A percentile compares a stretch with the other conserved stretches of the same genome.
Evolutionary conservation across 306 rosid species (phyloP).

Genomic region (Dalbergia cultrata): DNA sequence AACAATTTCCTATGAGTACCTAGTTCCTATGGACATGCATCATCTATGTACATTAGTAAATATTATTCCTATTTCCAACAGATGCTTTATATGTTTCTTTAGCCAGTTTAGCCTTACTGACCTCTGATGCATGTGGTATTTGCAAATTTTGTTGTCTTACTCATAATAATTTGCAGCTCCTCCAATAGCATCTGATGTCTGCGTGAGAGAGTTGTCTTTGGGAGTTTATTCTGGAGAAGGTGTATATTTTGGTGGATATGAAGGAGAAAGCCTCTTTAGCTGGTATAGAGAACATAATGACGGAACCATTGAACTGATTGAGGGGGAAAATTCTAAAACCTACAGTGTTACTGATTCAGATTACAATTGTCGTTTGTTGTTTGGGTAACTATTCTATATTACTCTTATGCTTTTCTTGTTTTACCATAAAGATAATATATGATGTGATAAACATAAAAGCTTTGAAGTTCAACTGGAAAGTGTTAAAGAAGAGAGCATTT

Average conservation of each 20-base stretch:
- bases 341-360: slow-evolving; percentile 83
- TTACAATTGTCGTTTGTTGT: slow-evolving; percentile 77
- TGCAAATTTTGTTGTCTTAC: slow-evolving; percentile 44
- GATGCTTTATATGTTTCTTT: slow-evolving; percentile 18
- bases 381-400: slow-evolving; percentile 72
- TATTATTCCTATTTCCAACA: too few species aligned
- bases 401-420: slow-evolving; percentile 26
- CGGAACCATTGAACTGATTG: slow-evolving; percentile 71
- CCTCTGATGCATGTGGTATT: neutral
- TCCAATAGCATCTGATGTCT: slow-evolving; percentile 78
- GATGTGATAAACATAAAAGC: slow-evolving; percentile 18
- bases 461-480: slow-evolving; percentile 3
- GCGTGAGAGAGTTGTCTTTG: slow-evolving; percentile 67
- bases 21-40: too few species aligned
- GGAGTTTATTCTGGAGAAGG: slow-evolving; percentile 92
- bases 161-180: slow-evolving; percentile 69
- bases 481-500: neutral
- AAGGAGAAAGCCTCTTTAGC: slow-evolving; percentile 87
- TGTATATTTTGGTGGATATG: slow-evolving; percentile 94
- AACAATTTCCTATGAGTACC: too few species aligned
- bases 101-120: neutral
- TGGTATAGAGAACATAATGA: slow-evolving; percentile 91
- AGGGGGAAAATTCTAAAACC: slow-evolving; percentile 70
- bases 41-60: too few species aligned
- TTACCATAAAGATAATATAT: slow-evolving; percentile 30